Conservation (phyloP, 495 filamentous ascomycete species). For the Geoglossum glabrum region DNA sequence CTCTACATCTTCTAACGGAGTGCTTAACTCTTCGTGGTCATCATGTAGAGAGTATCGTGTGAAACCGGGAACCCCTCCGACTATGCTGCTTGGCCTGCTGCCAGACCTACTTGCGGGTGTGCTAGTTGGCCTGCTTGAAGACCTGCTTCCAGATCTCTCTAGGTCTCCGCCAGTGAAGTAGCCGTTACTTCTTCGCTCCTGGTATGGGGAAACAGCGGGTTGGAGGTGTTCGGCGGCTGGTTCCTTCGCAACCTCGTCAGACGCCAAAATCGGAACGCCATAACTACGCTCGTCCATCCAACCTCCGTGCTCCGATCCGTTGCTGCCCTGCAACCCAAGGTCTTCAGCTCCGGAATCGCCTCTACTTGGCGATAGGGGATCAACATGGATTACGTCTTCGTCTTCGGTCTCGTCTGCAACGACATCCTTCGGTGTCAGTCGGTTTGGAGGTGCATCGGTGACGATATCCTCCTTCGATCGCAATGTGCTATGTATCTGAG, state of each 20-base stretch:
- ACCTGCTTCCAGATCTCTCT: constrained; percentile 5
- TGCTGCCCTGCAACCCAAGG: constrained; percentile 24
- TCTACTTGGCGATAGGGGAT: constrained; percentile 46
- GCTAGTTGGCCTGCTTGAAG: constrained; percentile 12
- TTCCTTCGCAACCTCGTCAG: constrained; percentile 77
- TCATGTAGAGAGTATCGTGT: constrained; percentile 31
- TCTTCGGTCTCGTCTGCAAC: constrained; percentile 29
- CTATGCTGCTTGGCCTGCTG: constrained; percentile 51
- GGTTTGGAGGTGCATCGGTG: background rate
- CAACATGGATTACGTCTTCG: constrained; percentile 53
- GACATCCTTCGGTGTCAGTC: constrained; percentile 14
- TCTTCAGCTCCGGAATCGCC: constrained; percentile 26
- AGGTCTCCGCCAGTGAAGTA: constrained; percentile 29
- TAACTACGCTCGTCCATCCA: constrained; percentile 33
- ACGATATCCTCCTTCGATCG: constrained; percentile 30
- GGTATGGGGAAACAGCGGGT: constrained; percentile 52
- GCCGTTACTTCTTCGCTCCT: constrained; percentile 36
- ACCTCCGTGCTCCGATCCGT: constrained; percentile 26
- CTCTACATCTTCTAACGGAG: constrained; percentile 71
- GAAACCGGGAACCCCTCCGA: constrained; percentile 24
- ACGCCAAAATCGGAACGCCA: constrained; percentile 65
- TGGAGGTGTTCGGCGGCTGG: constrained; percentile 40
- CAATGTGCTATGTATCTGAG: constrained; percentile 33
- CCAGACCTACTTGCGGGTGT: constrained; percentile 31
- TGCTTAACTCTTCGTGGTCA: constrained; percentile 32